Evolutionary conservation across 2,329 filamentous ascomycete species (phyloP).

Genomic region (Magnaporthiopsis rhizophila): DNA sequence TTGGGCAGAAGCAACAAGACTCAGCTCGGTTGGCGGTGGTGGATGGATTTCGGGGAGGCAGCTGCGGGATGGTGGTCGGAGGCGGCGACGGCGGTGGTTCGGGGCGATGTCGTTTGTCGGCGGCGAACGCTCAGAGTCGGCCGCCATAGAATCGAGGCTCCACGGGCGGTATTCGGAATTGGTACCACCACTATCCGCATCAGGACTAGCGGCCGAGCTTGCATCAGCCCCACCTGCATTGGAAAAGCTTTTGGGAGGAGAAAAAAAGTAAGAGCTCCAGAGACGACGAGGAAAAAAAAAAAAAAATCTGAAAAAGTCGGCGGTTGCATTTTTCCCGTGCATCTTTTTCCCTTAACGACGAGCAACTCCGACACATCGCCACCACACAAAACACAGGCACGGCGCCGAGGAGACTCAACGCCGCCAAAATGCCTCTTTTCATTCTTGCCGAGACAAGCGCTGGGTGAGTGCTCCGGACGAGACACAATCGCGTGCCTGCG

Average conservation of each 20-base stretch:
- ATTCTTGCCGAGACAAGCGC: slow-evolving; percentile 91
- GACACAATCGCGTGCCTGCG: slow-evolving; percentile 1
- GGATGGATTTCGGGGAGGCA: background rate
- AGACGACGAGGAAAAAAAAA: slow-evolving; percentile 11
- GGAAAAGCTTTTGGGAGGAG: slow-evolving; percentile 7
- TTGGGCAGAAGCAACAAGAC: background rate
- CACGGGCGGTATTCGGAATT: background rate
- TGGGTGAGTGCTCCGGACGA: slow-evolving; percentile 42
- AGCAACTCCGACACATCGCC: background rate
- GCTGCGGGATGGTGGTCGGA: background rate
- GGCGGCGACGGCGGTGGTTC: background rate
- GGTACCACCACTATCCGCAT: background rate
- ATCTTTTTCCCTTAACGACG: slow-evolving; percentile 6
- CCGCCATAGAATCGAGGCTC: background rate
- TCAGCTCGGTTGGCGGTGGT: background rate
- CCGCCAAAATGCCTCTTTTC: slow-evolving; percentile 71
- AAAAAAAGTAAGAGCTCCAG: slow-evolving; percentile 12
- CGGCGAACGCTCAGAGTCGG: background rate
- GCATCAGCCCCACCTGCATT: slow-evolving; percentile 11
- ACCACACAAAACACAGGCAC: background rate
- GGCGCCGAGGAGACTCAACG: slow-evolving; percentile 8
- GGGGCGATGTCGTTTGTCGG: background rate
- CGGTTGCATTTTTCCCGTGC: slow-evolving; percentile 11
- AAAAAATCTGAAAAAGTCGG: slow-evolving; percentile 15
- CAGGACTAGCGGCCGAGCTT: slow-evolving; percentile 9